Evolutionary conservation across 176 grass and related monocot genomes (phyloP).

Genomic region (Phragmites australis): DNA sequence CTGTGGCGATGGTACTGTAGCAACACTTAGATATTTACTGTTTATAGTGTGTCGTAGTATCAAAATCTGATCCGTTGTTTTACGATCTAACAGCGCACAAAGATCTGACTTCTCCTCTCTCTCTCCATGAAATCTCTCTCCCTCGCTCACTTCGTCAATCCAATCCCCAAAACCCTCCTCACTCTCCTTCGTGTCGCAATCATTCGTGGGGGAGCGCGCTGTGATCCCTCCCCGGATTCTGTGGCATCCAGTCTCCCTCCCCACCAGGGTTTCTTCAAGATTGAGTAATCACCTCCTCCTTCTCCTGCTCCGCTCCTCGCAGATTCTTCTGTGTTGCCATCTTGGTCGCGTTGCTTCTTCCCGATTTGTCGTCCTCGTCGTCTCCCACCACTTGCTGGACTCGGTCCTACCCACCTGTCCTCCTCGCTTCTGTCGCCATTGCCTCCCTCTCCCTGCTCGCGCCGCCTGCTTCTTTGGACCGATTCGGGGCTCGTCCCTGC

Average conservation of each 20-base stretch:
- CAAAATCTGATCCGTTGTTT: too few relatives aligned
- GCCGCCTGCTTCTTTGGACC: not conserved
- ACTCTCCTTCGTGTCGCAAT: constrained; percentile 14
- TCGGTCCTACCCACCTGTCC: not conserved
- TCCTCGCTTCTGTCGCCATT: constrained; percentile 29
- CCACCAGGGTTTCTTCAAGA: constrained; percentile 17
- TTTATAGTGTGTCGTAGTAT: too few relatives aligned
- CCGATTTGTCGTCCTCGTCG: not conserved
- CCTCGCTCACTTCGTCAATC: not conserved
- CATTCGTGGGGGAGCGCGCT: constrained; percentile 19
- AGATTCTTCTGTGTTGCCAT: not conserved
- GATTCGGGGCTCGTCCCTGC: not conserved
- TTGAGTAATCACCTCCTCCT: constrained; percentile 7
- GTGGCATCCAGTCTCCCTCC: not conserved
- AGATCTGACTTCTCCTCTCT: too few relatives aligned
- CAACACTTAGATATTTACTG: too few relatives aligned
- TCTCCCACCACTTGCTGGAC: not conserved
- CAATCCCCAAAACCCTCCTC: not conserved
- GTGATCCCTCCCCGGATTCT: not conserved
- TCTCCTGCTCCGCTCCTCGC: not conserved
- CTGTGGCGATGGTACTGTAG: too few relatives aligned
- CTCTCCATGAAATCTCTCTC: not conserved
- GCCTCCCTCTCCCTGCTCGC: not conserved
- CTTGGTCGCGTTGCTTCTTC: not conserved
- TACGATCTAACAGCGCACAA: too few relatives aligned